These are phyloP conservation scores for Russula dissimulans DNA, from an alignment of 768 basidiomycete species.

Conservation along the genomic window DNA sequence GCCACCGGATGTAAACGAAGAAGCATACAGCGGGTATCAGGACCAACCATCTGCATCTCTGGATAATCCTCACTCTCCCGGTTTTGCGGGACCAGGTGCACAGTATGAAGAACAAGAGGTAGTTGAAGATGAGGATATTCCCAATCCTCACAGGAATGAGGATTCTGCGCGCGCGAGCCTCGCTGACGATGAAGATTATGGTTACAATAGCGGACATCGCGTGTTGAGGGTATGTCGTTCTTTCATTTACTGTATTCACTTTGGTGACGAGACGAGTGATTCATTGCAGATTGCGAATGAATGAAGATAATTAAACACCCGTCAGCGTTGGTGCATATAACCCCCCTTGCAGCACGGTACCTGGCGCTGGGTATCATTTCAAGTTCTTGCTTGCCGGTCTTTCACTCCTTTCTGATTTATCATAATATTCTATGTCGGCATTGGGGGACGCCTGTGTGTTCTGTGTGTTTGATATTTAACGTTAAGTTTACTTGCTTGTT, in stretches of 20 bases:
- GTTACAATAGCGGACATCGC: constrained; percentile 23
- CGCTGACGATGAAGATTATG: constrained; percentile 29
- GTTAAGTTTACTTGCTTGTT: not conserved
- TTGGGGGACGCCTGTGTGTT: not conserved
- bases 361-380: not conserved
- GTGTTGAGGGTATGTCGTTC: constrained; percentile 25
- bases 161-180: constrained; percentile 23
- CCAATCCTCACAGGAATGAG: not conserved
- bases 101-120: constrained; percentile 1
- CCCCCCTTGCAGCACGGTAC: not conserved
- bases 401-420: constrained; percentile 13
- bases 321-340: not conserved
- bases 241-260: not conserved
- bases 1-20: constrained; percentile 17
- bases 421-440: constrained; percentile 1
- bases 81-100: not conserved
- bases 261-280: not conserved
- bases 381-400: not conserved
- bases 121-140: not conserved
- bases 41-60: constrained; percentile 1
- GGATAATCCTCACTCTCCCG: constrained; percentile 18
- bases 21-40: constrained; percentile 24
- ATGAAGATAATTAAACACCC: not conserved
- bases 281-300: constrained; percentile 9
- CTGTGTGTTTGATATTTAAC: not conserved